phyloP scores from a whole-genome alignment of 2,329 filamentous ascomycete genomes.

The Alternaria panax region DNA sequence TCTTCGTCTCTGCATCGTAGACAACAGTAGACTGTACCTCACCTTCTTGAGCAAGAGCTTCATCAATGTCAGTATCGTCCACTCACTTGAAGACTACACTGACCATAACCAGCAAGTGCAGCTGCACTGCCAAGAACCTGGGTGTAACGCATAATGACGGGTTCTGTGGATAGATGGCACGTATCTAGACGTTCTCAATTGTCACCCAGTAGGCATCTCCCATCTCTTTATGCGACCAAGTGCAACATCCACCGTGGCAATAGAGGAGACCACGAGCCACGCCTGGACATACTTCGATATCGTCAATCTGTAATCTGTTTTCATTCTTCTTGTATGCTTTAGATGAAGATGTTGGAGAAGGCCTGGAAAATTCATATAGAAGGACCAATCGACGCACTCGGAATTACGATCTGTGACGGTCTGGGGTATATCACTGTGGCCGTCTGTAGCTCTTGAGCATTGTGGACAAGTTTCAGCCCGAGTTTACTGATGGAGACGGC shows the following conservation, averaged over 20 bases:
- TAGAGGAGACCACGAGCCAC: constrained; percentile 17
- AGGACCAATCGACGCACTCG: constrained; percentile 30
- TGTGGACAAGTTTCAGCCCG: constrained; percentile 36
- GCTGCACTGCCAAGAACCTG: constrained; percentile 37
- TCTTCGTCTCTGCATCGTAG: constrained; percentile 41
- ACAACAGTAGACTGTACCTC: constrained; percentile 38
- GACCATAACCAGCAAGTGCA: constrained; percentile 38
- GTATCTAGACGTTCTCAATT: constrained; percentile 11
- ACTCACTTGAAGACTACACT: constrained; percentile 2
- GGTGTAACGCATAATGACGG: constrained; percentile 37
- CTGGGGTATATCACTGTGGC: constrained; percentile 22
- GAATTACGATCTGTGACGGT: constrained; percentile 31
- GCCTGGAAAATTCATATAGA: constrained; percentile 18
- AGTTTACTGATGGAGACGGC: constrained; percentile 22
- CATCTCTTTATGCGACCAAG: constrained; percentile 34
- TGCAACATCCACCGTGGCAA: constrained; percentile 18
- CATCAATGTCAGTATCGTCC: constrained; percentile 15
- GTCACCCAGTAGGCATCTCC: constrained; percentile 6
- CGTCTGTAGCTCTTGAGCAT: constrained; percentile 20
- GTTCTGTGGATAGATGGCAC: constrained; percentile 3
- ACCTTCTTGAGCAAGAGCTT: constrained; percentile 41
- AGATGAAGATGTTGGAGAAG: constrained; percentile 34
- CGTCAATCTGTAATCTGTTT: constrained; percentile 27
- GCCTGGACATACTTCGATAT: constrained; percentile 18
- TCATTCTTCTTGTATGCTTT: constrained; percentile 33